Evolutionary conservation across 2,329 filamentous ascomycete species (phyloP).

Genomic region (Fusarium sp.): DNA sequence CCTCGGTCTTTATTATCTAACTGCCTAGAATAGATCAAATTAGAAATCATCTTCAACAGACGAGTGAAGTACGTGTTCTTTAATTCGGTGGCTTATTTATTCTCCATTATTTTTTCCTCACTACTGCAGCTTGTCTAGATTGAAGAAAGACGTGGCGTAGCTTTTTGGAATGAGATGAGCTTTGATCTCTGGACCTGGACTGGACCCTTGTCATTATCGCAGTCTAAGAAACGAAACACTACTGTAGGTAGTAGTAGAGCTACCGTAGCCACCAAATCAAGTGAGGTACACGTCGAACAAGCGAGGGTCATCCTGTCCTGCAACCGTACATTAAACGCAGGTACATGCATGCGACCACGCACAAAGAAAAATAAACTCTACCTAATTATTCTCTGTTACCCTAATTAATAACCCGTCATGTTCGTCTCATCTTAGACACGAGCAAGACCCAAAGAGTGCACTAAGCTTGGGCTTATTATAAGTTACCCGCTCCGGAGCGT

Average conservation of each 20-base stretch:
- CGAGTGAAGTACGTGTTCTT: neutral
- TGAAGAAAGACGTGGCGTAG: conserved; percentile 9
- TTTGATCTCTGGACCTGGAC: conserved; percentile 10
- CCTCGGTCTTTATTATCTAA: neutral
- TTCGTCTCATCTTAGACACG: conserved; percentile 19
- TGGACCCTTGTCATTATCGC: conserved; percentile 24
- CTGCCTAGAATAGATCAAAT: neutral
- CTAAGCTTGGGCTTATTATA: conserved; percentile 5
- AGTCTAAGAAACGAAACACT: conserved; percentile 38
- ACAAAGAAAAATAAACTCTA: conserved; percentile 1
- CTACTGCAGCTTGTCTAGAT: conserved; percentile 6
- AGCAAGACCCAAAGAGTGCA: conserved; percentile 14
- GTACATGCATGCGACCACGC: conserved; percentile 22
- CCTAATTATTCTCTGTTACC: conserved; percentile 1
- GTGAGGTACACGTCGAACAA: conserved; percentile 18
- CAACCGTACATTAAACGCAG: conserved; percentile 21
- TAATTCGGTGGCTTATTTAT: neutral
- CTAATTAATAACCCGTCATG: neutral
- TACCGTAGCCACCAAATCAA: conserved; percentile 26
- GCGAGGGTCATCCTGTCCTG: conserved; percentile 29
- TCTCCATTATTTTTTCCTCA: neutral
- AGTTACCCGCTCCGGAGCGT: conserved; percentile 31
- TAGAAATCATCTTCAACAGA: conserved; percentile 7
- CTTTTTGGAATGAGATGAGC: conserved; percentile 37
- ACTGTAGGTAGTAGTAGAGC: conserved; percentile 8